Evolutionary conservation across 208 protist species (phyloP).

Genomic region (Wallacemonas sp.): DNA sequence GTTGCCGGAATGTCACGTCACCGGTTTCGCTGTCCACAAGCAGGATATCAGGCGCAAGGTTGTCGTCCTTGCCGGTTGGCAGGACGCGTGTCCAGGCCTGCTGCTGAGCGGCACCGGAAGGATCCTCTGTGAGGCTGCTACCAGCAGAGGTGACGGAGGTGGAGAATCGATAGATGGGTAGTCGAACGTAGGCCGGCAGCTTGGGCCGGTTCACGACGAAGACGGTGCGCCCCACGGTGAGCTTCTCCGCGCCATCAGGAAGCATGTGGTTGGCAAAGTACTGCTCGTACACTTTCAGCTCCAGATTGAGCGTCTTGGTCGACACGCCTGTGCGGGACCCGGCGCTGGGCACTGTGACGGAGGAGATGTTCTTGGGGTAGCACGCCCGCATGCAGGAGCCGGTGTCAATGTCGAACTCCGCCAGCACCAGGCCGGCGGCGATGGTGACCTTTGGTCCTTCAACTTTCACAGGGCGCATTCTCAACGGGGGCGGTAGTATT

Average conservation of each 20-base stretch:
- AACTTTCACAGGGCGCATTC: neutral
- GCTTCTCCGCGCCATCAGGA: slow-evolving; percentile 76
- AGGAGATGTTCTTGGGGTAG: slow-evolving; percentile 30
- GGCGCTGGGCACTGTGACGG: slow-evolving; percentile 2
- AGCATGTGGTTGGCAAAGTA: slow-evolving; percentile 84
- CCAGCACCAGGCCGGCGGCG: slow-evolving; percentile 47
- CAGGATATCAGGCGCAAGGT: slow-evolving; percentile 39
- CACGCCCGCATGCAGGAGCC: slow-evolving; percentile 60
- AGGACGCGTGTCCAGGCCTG: slow-evolving; percentile 25
- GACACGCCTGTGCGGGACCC: neutral
- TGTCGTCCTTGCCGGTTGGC: slow-evolving; percentile 15
- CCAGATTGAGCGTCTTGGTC: slow-evolving; percentile 9
- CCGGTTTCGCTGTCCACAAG: slow-evolving; percentile 28
- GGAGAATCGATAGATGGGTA: slow-evolving; percentile 60
- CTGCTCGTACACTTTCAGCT: slow-evolving; percentile 35
- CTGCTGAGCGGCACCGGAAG: too few relatives aligned
- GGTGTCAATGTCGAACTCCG: slow-evolving; percentile 83
- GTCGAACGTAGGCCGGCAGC: slow-evolving; percentile 26
- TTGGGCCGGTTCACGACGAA: slow-evolving; percentile 70
- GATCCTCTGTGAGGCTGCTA: neutral
- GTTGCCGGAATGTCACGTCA: slow-evolving; percentile 39
- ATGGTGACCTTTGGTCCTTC: slow-evolving; percentile 15
- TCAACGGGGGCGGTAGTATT: neutral
- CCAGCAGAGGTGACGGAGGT: neutral
- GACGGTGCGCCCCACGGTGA: slow-evolving; percentile 49